Conservation (phyloP, 169 alveolate species). For the Plasmodium fragile region DNA sequence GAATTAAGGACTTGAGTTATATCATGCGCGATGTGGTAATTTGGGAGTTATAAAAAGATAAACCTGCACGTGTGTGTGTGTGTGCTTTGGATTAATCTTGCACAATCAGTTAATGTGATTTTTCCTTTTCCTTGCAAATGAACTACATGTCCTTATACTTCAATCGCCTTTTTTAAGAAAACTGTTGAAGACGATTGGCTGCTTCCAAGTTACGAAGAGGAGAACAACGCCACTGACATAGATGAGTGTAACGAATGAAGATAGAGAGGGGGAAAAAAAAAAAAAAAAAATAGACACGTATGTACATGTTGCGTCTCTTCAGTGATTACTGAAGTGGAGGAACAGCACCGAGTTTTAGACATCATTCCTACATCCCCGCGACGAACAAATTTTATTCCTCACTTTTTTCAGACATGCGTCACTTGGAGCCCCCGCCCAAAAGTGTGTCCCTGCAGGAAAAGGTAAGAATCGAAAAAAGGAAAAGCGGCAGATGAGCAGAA, state of each 20-base stretch:
- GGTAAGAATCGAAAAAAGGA: not conserved
- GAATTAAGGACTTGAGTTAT: slow-evolving; percentile 74
- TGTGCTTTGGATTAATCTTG: not conserved
- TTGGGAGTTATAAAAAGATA: not conserved
- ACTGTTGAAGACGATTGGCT: slow-evolving; percentile 71
- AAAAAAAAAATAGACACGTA: not conserved
- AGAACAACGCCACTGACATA: slow-evolving; percentile 55
- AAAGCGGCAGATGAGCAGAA: not conserved
- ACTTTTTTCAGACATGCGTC: slow-evolving; percentile 19
- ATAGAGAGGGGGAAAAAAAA: not conserved
- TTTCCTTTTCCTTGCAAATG: slow-evolving; percentile 7
- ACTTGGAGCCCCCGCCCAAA: not conserved
- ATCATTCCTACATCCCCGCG: not conserved
- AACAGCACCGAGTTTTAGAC: not conserved
- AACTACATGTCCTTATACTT: not conserved
- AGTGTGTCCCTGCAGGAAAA: not conserved
- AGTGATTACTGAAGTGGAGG: not conserved
- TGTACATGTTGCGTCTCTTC: not conserved
- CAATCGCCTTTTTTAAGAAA: slow-evolving; percentile 12
- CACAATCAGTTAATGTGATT: not conserved
- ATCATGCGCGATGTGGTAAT: slow-evolving; percentile 58
- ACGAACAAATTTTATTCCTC: not conserved
- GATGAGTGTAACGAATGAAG: slow-evolving; percentile 24
- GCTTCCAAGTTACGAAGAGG: slow-evolving; percentile 62
- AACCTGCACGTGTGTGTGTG: not conserved